Conservation (phyloP, 495 filamentous ascomycete species). For the Copromyces sp. region DNA sequence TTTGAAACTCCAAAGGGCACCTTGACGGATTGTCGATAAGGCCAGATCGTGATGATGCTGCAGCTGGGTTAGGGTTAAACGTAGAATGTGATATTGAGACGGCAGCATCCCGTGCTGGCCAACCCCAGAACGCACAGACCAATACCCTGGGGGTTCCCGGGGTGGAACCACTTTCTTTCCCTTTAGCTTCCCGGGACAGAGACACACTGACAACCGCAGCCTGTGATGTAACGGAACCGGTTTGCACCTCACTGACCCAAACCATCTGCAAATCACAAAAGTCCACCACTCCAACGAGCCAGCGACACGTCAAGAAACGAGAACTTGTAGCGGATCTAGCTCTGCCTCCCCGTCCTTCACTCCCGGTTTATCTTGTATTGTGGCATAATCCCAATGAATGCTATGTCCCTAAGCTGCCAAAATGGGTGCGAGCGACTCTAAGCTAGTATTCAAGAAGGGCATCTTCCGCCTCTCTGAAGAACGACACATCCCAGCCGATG, state of each 20-base stretch:
- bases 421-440: slow-evolving; percentile 99
- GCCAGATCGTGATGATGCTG: slow-evolving; percentile 26
- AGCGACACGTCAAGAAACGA: not conserved
- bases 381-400: slow-evolving; percentile 5
- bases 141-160: not conserved
- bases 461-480: slow-evolving; percentile 95
- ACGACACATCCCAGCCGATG: slow-evolving; percentile 74
- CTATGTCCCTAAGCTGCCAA: slow-evolving; percentile 14
- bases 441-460: slow-evolving; percentile 97
- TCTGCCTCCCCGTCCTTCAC: not conserved
- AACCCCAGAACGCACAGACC: not conserved
- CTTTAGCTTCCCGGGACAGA: not conserved
- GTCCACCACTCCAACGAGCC: not conserved
- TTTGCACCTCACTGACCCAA: not conserved
- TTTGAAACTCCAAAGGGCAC: not conserved
- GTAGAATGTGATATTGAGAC: not conserved
- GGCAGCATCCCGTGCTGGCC: not conserved
- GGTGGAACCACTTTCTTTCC: not conserved
- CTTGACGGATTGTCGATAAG: slow-evolving; percentile 10
- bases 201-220: not conserved
- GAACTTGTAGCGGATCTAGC: not conserved
- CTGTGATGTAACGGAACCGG: slow-evolving; percentile 12
- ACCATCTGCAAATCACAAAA: not conserved
- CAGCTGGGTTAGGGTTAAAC: slow-evolving; percentile 21
- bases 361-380: not conserved